phyloP scores from a whole-genome alignment of 345 rosid genomes.

The Cardiospermum halicacabum region DNA sequence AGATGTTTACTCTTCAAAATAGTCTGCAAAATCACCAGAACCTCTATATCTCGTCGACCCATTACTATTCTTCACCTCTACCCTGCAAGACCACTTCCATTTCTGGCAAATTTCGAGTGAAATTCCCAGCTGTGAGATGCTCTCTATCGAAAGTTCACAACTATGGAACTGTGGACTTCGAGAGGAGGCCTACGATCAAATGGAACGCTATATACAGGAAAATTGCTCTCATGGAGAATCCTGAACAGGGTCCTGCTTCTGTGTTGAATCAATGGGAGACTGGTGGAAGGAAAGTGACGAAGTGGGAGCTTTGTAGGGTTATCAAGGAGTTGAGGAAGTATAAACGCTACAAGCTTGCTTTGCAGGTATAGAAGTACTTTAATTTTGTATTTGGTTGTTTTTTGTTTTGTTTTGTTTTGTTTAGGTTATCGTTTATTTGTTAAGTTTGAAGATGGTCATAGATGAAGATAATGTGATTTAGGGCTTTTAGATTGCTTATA shows the following conservation, averaged over 20 bases:
- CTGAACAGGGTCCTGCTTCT: constrained; percentile 62
- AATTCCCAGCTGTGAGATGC: constrained; percentile 32
- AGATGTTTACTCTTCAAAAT: constrained; percentile 60
- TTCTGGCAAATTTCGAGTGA: constrained; percentile 9
- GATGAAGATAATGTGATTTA: too few species aligned
- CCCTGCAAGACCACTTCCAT: constrained; percentile 23
- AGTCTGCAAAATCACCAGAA: constrained; percentile 37
- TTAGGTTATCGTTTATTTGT: too few species aligned
- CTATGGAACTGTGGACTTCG: constrained; percentile 72
- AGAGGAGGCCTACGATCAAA: constrained; percentile 63
- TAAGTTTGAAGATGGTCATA: background rate
- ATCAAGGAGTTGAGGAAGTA: constrained; percentile 87
- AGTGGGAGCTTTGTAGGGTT: constrained; percentile 89
- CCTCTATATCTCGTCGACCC: constrained; percentile 38
- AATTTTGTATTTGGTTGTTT: background rate
- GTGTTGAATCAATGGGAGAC: constrained; percentile 73
- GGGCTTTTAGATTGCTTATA: too few species aligned
- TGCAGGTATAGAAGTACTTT: constrained; percentile 49
- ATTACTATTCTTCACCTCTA: constrained; percentile 35
- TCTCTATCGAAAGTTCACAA: constrained; percentile 61
- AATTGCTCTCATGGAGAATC: constrained; percentile 71
- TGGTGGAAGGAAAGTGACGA: constrained; percentile 56
- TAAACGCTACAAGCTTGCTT: constrained; percentile 68
- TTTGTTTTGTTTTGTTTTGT: background rate
- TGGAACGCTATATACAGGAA: constrained; percentile 80